phyloP scores from a whole-genome alignment of 2,329 filamentous ascomycete species.

The Diaporthe sp. region DNA sequence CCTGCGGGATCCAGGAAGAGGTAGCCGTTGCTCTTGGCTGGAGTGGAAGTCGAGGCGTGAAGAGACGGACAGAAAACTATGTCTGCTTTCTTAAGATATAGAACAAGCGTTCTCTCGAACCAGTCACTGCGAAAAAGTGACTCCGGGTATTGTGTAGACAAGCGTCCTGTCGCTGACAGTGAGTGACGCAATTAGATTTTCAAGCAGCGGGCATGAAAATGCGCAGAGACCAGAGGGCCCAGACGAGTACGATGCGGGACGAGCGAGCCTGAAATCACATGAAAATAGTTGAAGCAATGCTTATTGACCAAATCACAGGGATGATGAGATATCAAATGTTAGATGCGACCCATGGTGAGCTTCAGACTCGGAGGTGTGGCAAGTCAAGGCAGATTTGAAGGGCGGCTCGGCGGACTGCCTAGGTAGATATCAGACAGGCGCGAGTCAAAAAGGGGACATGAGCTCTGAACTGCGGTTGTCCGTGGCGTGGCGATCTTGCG shows the following conservation, averaged over 20 bases:
- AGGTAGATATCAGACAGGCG: constrained; percentile 15
- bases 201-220: not conserved
- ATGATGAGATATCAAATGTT: not conserved
- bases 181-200: not conserved
- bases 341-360: not conserved
- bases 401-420: not conserved
- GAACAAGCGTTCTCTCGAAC: not conserved
- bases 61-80: too few species aligned
- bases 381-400: constrained; percentile 8
- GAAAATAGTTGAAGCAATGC: not conserved
- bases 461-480: not conserved
- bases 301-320: not conserved
- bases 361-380: not conserved
- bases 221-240: not conserved
- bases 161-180: not conserved
- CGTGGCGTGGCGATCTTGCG: constrained; percentile 24
- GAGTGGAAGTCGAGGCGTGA: not conserved
- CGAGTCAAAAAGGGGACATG: constrained; percentile 23
- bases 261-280: not conserved
- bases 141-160: not conserved
- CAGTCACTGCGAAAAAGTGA: constrained; percentile 13
- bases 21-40: not conserved
- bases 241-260: not conserved
- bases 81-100: not conserved
- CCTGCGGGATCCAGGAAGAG: not conserved